A percentile compares a stretch with the other conserved stretches of the same genome.
phyloP scores from a whole-genome alignment of 179 eudicot genomes.

The Heliamphora pulchella region DNA sequence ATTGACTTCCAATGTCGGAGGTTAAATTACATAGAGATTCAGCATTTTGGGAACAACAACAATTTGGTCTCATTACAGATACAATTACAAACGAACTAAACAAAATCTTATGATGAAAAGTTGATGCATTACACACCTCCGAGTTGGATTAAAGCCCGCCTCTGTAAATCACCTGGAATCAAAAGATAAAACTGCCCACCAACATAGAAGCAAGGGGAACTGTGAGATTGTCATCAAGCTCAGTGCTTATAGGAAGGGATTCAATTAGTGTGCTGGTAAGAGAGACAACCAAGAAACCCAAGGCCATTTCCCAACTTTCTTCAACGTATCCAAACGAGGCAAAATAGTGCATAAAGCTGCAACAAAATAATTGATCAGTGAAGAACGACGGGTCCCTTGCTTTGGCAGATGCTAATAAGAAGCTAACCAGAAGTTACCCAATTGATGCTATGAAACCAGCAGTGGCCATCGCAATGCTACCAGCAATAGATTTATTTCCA shows the following conservation, averaged over 20 bases:
- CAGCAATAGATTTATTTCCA: slow-evolving; percentile 63
- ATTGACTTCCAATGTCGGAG: neutral
- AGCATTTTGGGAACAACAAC: neutral
- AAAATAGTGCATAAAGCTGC: slow-evolving; percentile 82
- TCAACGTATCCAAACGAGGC: slow-evolving; percentile 58
- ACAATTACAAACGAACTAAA: neutral
- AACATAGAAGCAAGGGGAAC: slow-evolving; percentile 62
- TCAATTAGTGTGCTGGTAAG: slow-evolving; percentile 62
- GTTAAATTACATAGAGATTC: neutral
- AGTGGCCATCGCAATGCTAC: slow-evolving; percentile 69
- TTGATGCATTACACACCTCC: neutral
- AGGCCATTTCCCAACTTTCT: slow-evolving; percentile 47
- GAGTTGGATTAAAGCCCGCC: neutral
- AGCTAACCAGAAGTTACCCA: slow-evolving; percentile 36
- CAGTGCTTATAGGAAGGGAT: slow-evolving; percentile 76
- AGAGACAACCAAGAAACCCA: slow-evolving; percentile 61
- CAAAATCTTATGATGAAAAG: neutral
- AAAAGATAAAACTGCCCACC: slow-evolving; percentile 61
- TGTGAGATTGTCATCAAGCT: slow-evolving; percentile 78
- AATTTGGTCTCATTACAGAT: neutral
- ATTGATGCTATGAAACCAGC: slow-evolving; percentile 78
- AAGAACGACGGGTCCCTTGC: neutral
- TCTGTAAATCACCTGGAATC: slow-evolving; percentile 8
- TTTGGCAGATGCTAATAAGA: neutral
- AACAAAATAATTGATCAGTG: slow-evolving; percentile 1